Base-by-base conservation (phyloP, 1,284 basidiomycete species). In the Leucoagaricus sp. region DNA sequence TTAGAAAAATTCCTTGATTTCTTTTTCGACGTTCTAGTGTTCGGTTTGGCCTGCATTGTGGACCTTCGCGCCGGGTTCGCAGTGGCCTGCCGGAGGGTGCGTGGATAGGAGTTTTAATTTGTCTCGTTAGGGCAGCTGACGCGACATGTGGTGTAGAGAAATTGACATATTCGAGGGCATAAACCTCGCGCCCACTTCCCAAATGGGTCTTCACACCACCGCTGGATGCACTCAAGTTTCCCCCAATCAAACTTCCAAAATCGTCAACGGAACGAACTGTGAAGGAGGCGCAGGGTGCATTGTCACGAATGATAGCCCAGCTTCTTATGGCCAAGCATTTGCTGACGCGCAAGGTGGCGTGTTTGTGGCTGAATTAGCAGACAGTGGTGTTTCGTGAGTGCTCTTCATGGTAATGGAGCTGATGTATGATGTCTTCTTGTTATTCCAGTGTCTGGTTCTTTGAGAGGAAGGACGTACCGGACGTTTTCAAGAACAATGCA, bases 131-230 rank as follows among this genome's bases (percentile, higher is more conserved):
- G 17, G 25, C 1, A 34, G 31, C 34, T 38, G 26, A 42, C 42
- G 19, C 13, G 6, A 12, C 15, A 13, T 13, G 25, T 26, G 17
- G 17, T 33, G 17, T 17, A 75, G 78, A 34, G 86, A 89, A 66
- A 89, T 91, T 60, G 89, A 93, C 69, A 88, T 86, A 3, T 84
- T 91, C 60, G 90, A 93, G 69, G 86, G 83, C 42, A 83, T 89
- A 54, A 91, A 93, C 69, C 73, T 81, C 58, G 77, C 78, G 47
- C 78, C 74, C 7, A 71, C 75, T 57, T 86, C 84, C 61, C 84
- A 87, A 67, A 87, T 89, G 81, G 81, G 83, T 1, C 71, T 89
- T n/a, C 87, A 89, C 67, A 89, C 87, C 0, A 72, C 77, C 38
- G 72, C 81, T 63, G 85, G 85, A 7, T 89, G 87, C 69, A 79